A percentile compares a stretch with the other conserved stretches of the same genome.
Conservation (phyloP, 1,139 yeast species). For the Saccharomyces pastorianus region DNA sequence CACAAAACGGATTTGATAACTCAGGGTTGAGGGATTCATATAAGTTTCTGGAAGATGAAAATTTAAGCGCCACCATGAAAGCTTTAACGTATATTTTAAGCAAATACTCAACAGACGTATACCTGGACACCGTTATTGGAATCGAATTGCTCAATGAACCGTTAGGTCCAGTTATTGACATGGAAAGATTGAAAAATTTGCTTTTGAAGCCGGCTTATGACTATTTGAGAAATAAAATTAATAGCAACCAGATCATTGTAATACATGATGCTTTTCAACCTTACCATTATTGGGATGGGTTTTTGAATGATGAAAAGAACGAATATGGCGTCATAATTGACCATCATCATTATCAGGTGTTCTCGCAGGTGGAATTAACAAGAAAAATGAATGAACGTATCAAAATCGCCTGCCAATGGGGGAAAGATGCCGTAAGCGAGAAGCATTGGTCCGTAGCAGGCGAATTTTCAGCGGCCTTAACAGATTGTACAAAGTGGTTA, state of each 20-base stretch:
- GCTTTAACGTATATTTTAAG: slow-evolving; percentile 36
- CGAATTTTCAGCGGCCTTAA: slow-evolving; percentile 91
- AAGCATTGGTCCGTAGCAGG: slow-evolving; percentile 73
- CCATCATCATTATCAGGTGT: slow-evolving; percentile 90
- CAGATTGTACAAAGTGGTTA: slow-evolving; percentile 88
- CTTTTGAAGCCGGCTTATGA: slow-evolving; percentile 36
- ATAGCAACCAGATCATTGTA: slow-evolving; percentile 29
- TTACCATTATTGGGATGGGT: slow-evolving; percentile 56
- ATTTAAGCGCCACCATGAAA: slow-evolving; percentile 31
- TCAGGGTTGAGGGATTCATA: slow-evolving; percentile 71
- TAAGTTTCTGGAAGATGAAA: slow-evolving; percentile 51
- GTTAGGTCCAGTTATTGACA: slow-evolving; percentile 58
- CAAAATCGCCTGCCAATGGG: slow-evolving; percentile 54
- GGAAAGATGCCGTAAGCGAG: slow-evolving; percentile 44
- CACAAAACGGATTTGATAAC: slow-evolving; percentile 94
- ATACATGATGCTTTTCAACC: slow-evolving; percentile 52
- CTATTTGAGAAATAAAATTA: slow-evolving; percentile 30
- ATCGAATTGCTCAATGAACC: slow-evolving; percentile 89
- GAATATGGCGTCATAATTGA: slow-evolving; percentile 69
- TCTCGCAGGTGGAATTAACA: slow-evolving; percentile 53
- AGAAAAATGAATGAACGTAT: slow-evolving; percentile 55
- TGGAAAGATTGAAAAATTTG: slow-evolving; percentile 51
- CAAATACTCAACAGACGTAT: slow-evolving; percentile 58
- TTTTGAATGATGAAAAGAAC: slow-evolving; percentile 33
- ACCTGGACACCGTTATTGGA: slow-evolving; percentile 68